A percentile compares a stretch with the other conserved stretches of the same genome.
phyloP scores from a whole-genome alignment of 352 stramenopile genomes.

The Globisporangium mamillatum region DNA sequence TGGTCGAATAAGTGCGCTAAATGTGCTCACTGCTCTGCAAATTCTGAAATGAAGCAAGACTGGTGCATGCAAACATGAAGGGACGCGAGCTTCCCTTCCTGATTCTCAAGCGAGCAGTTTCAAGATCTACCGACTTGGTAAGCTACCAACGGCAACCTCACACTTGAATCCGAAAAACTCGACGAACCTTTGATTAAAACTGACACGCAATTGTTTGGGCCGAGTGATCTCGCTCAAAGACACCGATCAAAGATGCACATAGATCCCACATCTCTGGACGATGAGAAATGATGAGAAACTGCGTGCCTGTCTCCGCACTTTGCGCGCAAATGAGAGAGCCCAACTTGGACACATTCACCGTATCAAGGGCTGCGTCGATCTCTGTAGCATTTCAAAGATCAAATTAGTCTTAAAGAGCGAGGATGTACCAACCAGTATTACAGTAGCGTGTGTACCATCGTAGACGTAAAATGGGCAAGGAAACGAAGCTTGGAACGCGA shows the following conservation, averaged over 20 bases:
- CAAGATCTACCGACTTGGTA: not conserved
- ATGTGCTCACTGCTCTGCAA: not conserved
- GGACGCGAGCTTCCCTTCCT: not conserved
- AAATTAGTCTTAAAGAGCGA: not conserved
- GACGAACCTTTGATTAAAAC: constrained; percentile 17
- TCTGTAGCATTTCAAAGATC: not conserved
- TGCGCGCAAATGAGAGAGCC: not conserved
- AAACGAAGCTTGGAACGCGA: not conserved
- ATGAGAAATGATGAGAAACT: constrained; percentile 3
- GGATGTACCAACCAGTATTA: not conserved
- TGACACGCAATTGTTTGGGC: constrained; percentile 24
- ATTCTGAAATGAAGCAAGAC: not conserved
- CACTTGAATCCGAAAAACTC: not conserved
- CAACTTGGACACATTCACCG: not conserved
- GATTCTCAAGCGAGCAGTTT: constrained; percentile 12
- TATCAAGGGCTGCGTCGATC: not conserved
- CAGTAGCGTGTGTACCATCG: not conserved
- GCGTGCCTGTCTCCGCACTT: not conserved
- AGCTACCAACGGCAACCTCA: not conserved
- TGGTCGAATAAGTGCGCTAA: not conserved
- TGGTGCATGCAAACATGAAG: not conserved
- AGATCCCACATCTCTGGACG: constrained; percentile 35
- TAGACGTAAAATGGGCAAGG: not conserved
- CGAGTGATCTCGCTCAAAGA: constrained; percentile 30
- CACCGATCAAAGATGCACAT: constrained; percentile 22